These are phyloP conservation scores for Suillus lakei DNA, from an alignment of 768 basidiomycete genomes.

Conservation along the genomic window DNA sequence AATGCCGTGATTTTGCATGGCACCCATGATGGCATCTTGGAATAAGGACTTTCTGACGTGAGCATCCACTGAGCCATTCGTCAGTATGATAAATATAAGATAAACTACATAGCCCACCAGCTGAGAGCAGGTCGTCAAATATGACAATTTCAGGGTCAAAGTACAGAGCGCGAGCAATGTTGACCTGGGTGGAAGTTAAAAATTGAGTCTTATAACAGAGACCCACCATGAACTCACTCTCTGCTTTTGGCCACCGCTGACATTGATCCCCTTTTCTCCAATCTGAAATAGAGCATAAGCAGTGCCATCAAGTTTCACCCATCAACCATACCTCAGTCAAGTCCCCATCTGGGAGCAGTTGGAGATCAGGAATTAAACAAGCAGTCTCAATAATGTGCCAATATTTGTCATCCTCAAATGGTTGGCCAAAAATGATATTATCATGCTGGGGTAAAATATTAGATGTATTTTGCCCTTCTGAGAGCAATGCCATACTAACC, in stretches of 20 bases:
- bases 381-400: conserved; percentile 65
- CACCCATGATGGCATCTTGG: conserved; percentile 61
- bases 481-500: conserved; percentile 32
- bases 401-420: conserved; percentile 66
- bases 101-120: conserved; percentile 43
- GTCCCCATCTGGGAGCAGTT: conserved; percentile 71
- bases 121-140: conserved; percentile 69
- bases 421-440: conserved; percentile 70
- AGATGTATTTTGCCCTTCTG: not conserved
- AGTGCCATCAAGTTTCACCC: not conserved
- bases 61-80: conserved; percentile 57
- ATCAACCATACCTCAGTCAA: conserved; percentile 59
- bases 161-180: conserved; percentile 74
- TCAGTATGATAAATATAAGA: not conserved
- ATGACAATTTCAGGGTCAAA: conserved; percentile 63
- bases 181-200: conserved; percentile 44
- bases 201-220: not conserved
- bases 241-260: conserved; percentile 71
- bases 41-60: conserved; percentile 77
- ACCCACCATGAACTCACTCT: conserved; percentile 38
- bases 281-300: conserved; percentile 44
- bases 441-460: conserved; percentile 48
- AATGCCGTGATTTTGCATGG: conserved; percentile 48
- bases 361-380: conserved; percentile 65
- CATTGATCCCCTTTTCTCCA: conserved; percentile 72